Evolutionary conservation across 2,329 filamentous ascomycete species (phyloP).

Genomic region (Botrytis cinerea): DNA sequence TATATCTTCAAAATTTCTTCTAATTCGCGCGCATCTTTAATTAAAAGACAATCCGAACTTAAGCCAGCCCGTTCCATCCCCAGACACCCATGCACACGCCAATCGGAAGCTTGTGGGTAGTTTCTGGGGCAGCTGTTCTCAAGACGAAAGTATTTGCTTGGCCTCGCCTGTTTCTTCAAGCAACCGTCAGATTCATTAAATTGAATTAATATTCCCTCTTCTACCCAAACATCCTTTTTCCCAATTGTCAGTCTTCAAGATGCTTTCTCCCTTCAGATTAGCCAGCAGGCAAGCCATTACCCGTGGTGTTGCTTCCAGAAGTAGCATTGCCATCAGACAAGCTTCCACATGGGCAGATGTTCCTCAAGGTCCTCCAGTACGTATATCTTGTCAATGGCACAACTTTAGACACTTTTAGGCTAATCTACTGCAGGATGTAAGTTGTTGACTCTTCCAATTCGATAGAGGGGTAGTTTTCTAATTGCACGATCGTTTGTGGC

Average conservation of each 20-base stretch:
- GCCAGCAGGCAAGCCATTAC: constrained; percentile 51
- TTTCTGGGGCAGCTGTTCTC: constrained; percentile 21
- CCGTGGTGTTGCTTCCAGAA: constrained; percentile 34
- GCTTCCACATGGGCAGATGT: constrained; percentile 86
- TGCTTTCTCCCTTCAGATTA: constrained; percentile 59
- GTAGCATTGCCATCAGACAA: constrained; percentile 35
- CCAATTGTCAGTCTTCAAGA: constrained; percentile 42
- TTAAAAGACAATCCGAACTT: background rate
- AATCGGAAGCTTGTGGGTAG: constrained; percentile 19
- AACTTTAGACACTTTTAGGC: constrained; percentile 14
- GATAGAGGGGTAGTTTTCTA: constrained; percentile 42
- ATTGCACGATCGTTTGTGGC: constrained; percentile 33
- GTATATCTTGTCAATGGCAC: constrained; percentile 43
- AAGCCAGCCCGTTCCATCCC: constrained; percentile 13
- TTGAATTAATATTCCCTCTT: constrained; percentile 12
- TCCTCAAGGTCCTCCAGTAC: constrained; percentile 89
- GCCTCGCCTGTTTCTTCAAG: constrained; percentile 13
- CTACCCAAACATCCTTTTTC: background rate
- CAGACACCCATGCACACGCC: constrained; percentile 15
- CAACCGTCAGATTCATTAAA: constrained; percentile 14
- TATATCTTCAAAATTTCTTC: constrained; percentile 12
- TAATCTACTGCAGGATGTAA: constrained; percentile 42
- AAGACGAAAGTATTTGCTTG: constrained; percentile 9
- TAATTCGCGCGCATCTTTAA: constrained; percentile 7
- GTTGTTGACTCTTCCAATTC: constrained; percentile 26